phyloP scores from a whole-genome alignment of 176 grass and related monocot genomes.

The Echinochloa phyllopogon region DNA sequence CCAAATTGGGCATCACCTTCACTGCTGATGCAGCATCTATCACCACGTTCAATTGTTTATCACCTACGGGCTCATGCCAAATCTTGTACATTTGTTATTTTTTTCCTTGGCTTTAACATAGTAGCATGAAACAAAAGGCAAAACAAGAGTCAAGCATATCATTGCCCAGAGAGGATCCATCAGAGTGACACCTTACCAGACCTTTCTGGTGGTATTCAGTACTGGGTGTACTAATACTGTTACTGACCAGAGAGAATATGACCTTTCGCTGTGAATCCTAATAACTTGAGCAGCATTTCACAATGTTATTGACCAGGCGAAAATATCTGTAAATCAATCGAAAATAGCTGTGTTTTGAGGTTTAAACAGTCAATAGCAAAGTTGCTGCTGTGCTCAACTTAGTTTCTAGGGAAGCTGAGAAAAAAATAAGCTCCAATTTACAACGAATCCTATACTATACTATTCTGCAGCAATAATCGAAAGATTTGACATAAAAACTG shows the following conservation, averaged over 20 bases:
- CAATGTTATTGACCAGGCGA: not conserved
- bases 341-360: not conserved
- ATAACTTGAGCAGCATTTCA: not conserved
- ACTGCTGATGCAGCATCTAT: conserved; percentile 51
- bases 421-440: not conserved
- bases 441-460: not conserved
- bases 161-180: conserved; percentile 35
- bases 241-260: not conserved
- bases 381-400: not conserved
- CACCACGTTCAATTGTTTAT: conserved; percentile 43
- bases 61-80: conserved; percentile 39
- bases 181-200: conserved; percentile 47
- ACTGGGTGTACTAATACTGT: not conserved
- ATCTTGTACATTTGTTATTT: conserved; percentile 10
- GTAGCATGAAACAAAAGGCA: conserved; percentile 47
- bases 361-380: conserved; percentile 5
- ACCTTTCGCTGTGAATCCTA: not conserved
- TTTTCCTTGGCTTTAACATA: conserved; percentile 28
- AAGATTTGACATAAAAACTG: conserved; percentile 34
- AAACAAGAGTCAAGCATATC: conserved; percentile 39
- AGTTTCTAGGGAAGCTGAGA: conserved; percentile 17
- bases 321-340: not conserved
- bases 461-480: not conserved
- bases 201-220: not conserved
- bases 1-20: conserved; percentile 61